These are phyloP conservation scores for Rhizophora apiculata DNA, from an alignment of 345 rosid species.

Conservation along the genomic window DNA sequence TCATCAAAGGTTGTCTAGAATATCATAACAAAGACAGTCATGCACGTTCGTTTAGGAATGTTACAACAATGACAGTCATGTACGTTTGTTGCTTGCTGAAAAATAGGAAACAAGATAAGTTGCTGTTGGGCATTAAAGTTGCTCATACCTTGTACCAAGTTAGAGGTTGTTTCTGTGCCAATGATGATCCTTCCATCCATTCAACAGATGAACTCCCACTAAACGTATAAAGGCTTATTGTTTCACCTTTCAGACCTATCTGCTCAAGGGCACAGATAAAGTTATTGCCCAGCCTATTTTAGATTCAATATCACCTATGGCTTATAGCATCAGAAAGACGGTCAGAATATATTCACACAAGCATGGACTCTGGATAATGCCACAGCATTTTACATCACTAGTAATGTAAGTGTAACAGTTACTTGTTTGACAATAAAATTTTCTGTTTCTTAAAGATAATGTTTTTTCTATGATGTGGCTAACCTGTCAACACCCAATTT, in stretches of 20 bases:
- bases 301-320: not conserved
- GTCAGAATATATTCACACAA: not conserved
- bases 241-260: constrained; percentile 35
- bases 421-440: not conserved
- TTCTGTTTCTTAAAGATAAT: no score
- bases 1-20: constrained; percentile 62
- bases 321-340: not conserved
- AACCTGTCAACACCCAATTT: no score
- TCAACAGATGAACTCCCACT: constrained; percentile 32
- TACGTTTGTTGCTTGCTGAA: not conserved
- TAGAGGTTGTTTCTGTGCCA: constrained; percentile 25
- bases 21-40: not conserved
- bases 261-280: constrained; percentile 12
- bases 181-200: constrained; percentile 20
- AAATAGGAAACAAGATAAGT: not conserved
- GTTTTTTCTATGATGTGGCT: no score
- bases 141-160: constrained; percentile 33
- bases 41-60: not conserved
- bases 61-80: not conserved
- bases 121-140: not conserved
- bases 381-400: not conserved
- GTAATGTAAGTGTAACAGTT: not conserved
- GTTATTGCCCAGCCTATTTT: constrained; percentile 1
- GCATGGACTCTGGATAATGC: not conserved
- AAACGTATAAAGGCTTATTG: constrained; percentile 18